These are phyloP conservation scores for Fusarium sp. DNA, from an alignment of 2,329 filamentous ascomycete genomes.

Conservation along the genomic window DNA sequence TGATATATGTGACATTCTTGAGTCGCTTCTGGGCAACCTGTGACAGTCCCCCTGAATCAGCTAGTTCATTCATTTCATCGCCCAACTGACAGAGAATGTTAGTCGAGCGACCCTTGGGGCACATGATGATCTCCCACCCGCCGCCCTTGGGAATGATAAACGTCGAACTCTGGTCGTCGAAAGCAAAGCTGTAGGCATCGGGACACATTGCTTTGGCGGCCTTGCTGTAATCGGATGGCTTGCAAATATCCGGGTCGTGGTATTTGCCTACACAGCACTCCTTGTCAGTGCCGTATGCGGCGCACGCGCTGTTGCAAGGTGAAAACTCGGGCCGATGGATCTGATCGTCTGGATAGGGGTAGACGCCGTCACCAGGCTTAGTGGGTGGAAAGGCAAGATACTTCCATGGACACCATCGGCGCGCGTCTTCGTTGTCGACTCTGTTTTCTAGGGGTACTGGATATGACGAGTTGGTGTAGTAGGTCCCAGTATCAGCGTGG, in stretches of 20 bases:
- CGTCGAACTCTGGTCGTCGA: constrained; percentile 65
- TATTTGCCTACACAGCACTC: constrained; percentile 81
- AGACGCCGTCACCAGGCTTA: constrained; percentile 76
- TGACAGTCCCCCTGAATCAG: constrained; percentile 52
- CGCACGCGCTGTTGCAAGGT: constrained; percentile 79
- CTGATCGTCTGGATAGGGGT: constrained; percentile 79
- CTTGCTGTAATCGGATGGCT: constrained; percentile 71
- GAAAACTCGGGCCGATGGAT: constrained; percentile 75
- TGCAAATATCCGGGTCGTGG: constrained; percentile 68
- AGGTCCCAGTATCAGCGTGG: constrained; percentile 60
- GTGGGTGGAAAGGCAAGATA: constrained; percentile 72
- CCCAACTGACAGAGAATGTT: constrained; percentile 64
- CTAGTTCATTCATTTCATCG: constrained; percentile 58
- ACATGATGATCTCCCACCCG: constrained; percentile 81
- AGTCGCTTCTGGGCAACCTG: constrained; percentile 45
- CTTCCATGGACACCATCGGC: constrained; percentile 81
- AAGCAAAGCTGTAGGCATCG: constrained; percentile 82
- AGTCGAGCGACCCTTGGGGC: constrained; percentile 68
- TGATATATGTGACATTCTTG: constrained; percentile 49
- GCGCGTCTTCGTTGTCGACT: constrained; percentile 64
- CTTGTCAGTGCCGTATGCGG: constrained; percentile 68
- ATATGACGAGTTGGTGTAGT: constrained; percentile 69
- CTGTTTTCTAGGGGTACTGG: constrained; percentile 71
- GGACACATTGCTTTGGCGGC: constrained; percentile 78
- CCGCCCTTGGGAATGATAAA: constrained; percentile 72